phyloP scores from a whole-genome alignment of 805 yeast species.

The Myxozyma lipomycoides region DNA sequence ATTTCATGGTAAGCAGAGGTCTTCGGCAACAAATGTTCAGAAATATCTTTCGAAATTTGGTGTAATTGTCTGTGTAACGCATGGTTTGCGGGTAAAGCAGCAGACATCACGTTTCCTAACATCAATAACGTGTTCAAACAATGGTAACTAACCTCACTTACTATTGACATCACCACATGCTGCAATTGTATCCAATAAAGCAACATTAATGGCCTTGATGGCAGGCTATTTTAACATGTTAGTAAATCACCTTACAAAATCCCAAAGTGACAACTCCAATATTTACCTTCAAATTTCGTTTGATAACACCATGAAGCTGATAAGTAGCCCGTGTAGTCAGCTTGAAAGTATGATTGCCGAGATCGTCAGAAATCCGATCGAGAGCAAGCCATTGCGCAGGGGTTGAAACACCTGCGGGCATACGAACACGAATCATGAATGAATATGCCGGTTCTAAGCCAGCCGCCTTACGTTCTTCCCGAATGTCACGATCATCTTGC shows the following conservation, averaged over 20 bases:
- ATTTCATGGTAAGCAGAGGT: constrained; percentile 97
- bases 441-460: constrained; percentile 94
- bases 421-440: constrained; percentile 94
- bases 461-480: constrained; percentile 87
- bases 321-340: constrained; percentile 95
- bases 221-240: constrained; percentile 47
- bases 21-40: constrained; percentile 79
- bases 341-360: constrained; percentile 92
- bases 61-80: constrained; percentile 74
- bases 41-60: constrained; percentile 57
- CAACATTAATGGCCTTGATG: constrained; percentile 87
- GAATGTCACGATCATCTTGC: constrained; percentile 96
- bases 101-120: constrained; percentile 70
- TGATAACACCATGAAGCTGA: constrained; percentile 92
- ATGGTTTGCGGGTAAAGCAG: constrained; percentile 84
- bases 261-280: neutral
- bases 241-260: neutral
- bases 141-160: neutral
- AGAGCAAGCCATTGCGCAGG: constrained; percentile 86
- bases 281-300: constrained; percentile 64
- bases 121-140: neutral
- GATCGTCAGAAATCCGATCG: constrained; percentile 69
- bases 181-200: constrained; percentile 87
- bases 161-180: constrained; percentile 99
- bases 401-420: constrained; percentile 88